phyloP scores from a whole-genome alignment of 805 yeast genomes.

The Priceomyces melissophilus region DNA sequence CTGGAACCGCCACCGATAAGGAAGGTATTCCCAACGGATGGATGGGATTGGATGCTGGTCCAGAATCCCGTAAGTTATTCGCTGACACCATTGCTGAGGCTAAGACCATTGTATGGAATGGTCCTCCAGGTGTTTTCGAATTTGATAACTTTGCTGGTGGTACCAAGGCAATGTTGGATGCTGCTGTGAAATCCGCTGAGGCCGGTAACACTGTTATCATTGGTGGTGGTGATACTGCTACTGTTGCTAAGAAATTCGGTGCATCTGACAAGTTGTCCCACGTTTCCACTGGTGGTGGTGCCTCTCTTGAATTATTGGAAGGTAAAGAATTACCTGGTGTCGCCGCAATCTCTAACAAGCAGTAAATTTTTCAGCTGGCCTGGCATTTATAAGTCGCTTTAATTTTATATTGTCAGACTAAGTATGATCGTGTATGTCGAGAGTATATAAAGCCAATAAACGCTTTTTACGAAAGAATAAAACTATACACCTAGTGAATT shows the following conservation, averaged over 20 bases:
- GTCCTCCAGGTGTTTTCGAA: slow-evolving; percentile 99
- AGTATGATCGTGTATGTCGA: not conserved
- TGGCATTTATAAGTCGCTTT: too few species aligned
- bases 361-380: slow-evolving; percentile 6
- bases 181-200: slow-evolving; percentile 80
- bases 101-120: slow-evolving; percentile 99
- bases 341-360: slow-evolving; percentile 78
- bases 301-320: slow-evolving; percentile 96
- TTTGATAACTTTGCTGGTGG: slow-evolving; percentile 89
- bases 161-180: slow-evolving; percentile 86
- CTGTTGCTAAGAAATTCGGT: slow-evolving; percentile 97
- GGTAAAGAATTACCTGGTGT: slow-evolving; percentile 99
- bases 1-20: slow-evolving; percentile 79
- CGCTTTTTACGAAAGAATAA: not conserved
- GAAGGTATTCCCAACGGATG: slow-evolving; percentile 93
- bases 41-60: slow-evolving; percentile 97
- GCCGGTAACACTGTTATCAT: slow-evolving; percentile 92
- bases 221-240: slow-evolving; percentile 99
- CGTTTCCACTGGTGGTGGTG: slow-evolving; percentile 99
- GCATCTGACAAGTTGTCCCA: slow-evolving; percentile 95
- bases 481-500: not conserved
- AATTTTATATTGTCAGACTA: too few species aligned
- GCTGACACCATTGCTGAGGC: slow-evolving; percentile 83
- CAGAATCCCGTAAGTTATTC: slow-evolving; percentile 78
- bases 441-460: not conserved